Percentiles rank a stretch among this genome's conserved stretches.
Evolutionary conservation across 495 filamentous ascomycete genomes (phyloP).

Genomic region (Chaetomium tenue): DNA sequence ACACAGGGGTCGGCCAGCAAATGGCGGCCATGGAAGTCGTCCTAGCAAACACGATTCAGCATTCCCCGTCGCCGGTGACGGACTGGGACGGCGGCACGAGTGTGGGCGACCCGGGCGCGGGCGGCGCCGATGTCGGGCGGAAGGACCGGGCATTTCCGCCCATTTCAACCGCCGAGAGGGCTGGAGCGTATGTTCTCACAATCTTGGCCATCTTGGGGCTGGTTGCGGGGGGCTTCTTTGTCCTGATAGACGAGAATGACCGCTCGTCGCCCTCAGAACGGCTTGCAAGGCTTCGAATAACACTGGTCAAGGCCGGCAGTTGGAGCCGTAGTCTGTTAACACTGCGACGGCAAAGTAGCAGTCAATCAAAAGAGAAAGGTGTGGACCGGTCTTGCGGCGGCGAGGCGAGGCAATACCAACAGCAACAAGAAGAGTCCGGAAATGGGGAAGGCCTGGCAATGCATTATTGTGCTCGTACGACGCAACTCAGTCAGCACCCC

Average conservation of each 20-base stretch:
- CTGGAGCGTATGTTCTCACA: slow-evolving; percentile 62
- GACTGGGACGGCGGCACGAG: slow-evolving; percentile 71
- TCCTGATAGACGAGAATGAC: slow-evolving; percentile 38
- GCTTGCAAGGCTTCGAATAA: slow-evolving; percentile 5
- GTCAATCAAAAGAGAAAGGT: not conserved
- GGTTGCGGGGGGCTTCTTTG: slow-evolving; percentile 36
- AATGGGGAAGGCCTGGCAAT: slow-evolving; percentile 12
- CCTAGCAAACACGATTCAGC: slow-evolving; percentile 56
- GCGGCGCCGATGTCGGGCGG: slow-evolving; percentile 45
- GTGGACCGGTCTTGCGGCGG: slow-evolving; percentile 17
- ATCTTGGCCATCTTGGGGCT: slow-evolving; percentile 39
- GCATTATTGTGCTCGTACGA: not conserved
- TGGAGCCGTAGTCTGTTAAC: not conserved
- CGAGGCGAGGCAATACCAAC: not conserved
- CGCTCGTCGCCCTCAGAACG: slow-evolving; percentile 11
- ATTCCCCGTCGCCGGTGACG: slow-evolving; percentile 56
- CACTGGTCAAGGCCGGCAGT: slow-evolving; percentile 8
- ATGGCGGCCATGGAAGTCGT: slow-evolving; percentile 69
- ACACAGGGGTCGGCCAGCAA: slow-evolving; percentile 64
- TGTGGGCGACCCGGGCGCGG: slow-evolving; percentile 66
- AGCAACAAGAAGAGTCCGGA: not conserved
- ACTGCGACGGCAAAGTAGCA: not conserved
- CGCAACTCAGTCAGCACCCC: not conserved
- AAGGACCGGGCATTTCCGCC: slow-evolving; percentile 26
- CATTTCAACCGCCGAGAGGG: slow-evolving; percentile 54